These are phyloP conservation scores for Prunus campanulata DNA, from an alignment of 306 rosid species.

Conservation along the genomic window DNA sequence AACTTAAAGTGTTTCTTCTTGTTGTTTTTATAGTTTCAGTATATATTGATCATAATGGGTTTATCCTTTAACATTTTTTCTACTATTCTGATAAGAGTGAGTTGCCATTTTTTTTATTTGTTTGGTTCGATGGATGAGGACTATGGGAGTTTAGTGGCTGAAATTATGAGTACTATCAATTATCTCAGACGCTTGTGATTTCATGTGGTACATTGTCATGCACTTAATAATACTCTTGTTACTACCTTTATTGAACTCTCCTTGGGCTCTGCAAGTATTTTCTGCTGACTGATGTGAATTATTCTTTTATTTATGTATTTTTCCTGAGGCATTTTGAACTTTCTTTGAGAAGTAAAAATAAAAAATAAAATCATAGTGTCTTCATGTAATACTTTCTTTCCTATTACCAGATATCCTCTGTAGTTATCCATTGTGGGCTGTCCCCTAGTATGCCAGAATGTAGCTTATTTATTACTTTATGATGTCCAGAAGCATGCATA, in stretches of 20 bases:
- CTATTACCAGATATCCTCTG: background rate
- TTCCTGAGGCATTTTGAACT: background rate
- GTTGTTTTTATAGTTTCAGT: background rate
- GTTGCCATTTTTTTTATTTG: background rate
- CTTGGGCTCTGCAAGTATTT: background rate
- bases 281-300: background rate
- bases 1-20: too few relatives aligned
- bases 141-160: background rate
- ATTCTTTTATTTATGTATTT: background rate
- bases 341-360: background rate
- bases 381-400: background rate
- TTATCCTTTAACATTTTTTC: background rate
- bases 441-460: background rate
- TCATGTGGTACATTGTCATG: background rate
- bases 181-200: background rate
- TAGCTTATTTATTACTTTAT: constrained; percentile 2
- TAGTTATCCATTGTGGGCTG: background rate
- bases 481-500: constrained; percentile 2
- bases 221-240: background rate
- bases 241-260: background rate
- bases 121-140: background rate
- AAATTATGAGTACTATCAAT: background rate
- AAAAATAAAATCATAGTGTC: background rate
- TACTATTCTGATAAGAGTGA: too few relatives aligned
- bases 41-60: background rate